phyloP scores from a whole-genome alignment of 371 early-diverging fungal species.

The Mortierella sp. region DNA sequence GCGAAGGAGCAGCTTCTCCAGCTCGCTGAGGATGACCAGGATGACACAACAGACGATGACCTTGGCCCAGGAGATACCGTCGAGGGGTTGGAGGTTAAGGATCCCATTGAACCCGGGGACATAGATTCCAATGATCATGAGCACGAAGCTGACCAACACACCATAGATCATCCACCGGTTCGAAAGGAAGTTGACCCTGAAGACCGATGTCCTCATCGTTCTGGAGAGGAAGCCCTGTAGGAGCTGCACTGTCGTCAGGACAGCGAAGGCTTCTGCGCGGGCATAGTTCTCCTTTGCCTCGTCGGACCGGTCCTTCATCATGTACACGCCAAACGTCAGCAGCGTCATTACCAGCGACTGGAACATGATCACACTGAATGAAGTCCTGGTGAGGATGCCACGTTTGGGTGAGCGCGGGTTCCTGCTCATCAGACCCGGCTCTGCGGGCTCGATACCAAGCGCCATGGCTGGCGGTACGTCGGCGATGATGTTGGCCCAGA shows the following conservation, averaged over 20 bases:
- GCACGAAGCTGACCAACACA: constrained; percentile 68
- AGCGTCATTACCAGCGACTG: constrained; percentile 74
- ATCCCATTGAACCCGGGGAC: constrained; percentile 66
- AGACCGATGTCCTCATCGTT: constrained; percentile 72
- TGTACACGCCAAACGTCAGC: constrained; percentile 66
- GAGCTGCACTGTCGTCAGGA: constrained; percentile 81
- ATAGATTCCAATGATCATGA: constrained; percentile 79
- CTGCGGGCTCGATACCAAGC: constrained; percentile 75
- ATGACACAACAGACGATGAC: constrained; percentile 72
- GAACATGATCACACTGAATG: constrained; percentile 65
- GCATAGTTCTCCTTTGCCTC: constrained; percentile 29
- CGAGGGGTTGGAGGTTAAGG: constrained; percentile 75
- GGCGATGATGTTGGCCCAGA: constrained; percentile 88
- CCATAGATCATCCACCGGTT: constrained; percentile 85
- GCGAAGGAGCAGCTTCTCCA: constrained; percentile 63
- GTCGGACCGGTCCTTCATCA: constrained; percentile 4
- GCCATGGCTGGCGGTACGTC: constrained; percentile 76
- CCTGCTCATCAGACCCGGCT: constrained; percentile 76
- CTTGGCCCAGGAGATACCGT: constrained; percentile 78
- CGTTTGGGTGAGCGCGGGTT: constrained; percentile 66
- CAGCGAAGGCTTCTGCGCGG: constrained; percentile 72
- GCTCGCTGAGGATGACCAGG: constrained; percentile 75
- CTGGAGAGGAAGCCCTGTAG: constrained; percentile 82
- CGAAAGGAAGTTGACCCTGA: constrained; percentile 73
- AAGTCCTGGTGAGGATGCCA: constrained; percentile 69